These are phyloP conservation scores for Gossypium herbaceum DNA, from an alignment of 345 rosid species.

Conservation along the genomic window DNA sequence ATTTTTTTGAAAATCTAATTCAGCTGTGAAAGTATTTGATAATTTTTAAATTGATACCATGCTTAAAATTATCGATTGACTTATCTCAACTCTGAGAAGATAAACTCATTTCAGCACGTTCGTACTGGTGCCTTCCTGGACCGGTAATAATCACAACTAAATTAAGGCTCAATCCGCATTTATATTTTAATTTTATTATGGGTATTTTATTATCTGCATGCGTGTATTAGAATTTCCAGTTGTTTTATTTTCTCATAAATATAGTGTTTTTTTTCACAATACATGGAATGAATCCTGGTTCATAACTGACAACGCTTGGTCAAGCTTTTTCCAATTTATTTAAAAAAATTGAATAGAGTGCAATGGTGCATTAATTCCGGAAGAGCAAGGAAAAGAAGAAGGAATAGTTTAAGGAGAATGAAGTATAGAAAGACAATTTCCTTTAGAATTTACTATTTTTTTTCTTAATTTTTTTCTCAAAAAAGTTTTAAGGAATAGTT, in stretches of 20 bases:
- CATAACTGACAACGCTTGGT: background rate
- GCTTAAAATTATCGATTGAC: too few species aligned
- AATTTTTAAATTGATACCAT: too few species aligned
- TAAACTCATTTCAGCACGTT: too few species aligned
- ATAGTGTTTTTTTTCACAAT: background rate
- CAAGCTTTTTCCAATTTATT: too few species aligned
- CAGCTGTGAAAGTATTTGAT: rapidly evolving
- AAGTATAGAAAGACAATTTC: too few species aligned
- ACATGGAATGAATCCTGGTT: background rate
- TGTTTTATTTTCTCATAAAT: background rate
- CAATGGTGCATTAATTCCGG: background rate
- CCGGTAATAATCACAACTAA: too few species aligned
- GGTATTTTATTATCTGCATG: too few species aligned
- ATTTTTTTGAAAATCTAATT: too few species aligned
- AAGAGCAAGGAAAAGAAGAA: background rate
- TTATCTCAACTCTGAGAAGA: too few species aligned
- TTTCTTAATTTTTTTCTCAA: background rate
- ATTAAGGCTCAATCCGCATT: rapidly evolving
- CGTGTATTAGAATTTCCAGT: too few species aligned
- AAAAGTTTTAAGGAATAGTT: background rate
- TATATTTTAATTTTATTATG: too few species aligned
- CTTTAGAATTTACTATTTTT: background rate
- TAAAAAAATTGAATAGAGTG: background rate
- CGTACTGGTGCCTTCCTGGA: rapidly evolving
- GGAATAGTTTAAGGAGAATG: too few species aligned